Evolutionary conservation across 2,329 filamentous ascomycete genomes (phyloP).

Genomic region (Leptographium flavum): DNA sequence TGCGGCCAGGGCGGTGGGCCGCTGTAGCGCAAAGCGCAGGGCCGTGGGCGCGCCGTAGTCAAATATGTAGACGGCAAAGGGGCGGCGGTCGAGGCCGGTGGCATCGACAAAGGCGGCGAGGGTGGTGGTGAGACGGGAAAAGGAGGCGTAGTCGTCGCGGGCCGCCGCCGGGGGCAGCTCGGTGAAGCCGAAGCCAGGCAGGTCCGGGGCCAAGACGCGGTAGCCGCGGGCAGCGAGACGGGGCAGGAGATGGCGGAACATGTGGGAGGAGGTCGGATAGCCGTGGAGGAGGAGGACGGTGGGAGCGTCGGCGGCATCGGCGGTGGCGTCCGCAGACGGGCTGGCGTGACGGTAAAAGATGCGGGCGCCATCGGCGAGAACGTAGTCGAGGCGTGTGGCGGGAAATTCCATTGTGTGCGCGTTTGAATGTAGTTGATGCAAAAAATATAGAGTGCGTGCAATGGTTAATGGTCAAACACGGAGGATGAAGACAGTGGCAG

Average conservation of each 20-base stretch:
- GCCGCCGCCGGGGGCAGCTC: conserved; percentile 22
- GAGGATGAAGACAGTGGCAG: too few relatives aligned
- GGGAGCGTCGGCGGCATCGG: conserved; percentile 12
- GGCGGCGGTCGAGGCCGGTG: conserved; percentile 23
- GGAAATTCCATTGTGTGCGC: neutral
- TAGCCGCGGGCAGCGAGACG: conserved; percentile 22
- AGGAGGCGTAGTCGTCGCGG: conserved; percentile 38
- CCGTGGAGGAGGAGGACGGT: conserved; percentile 29
- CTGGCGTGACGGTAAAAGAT: conserved; percentile 27
- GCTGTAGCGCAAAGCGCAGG: conserved; percentile 35
- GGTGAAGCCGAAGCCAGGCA: conserved; percentile 47
- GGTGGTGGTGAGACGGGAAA: conserved; percentile 33
- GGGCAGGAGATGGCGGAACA: conserved; percentile 29
- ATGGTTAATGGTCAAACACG: too few relatives aligned
- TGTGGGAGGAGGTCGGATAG: conserved; percentile 28
- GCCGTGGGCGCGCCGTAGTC: conserved; percentile 47
- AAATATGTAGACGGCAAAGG: conserved; percentile 44
- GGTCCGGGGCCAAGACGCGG: conserved; percentile 38
- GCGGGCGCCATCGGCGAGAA: conserved; percentile 17
- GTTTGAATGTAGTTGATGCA: too few relatives aligned
- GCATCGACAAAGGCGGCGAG: conserved; percentile 33
- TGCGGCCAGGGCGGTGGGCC: conserved; percentile 31
- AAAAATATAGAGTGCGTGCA: too few relatives aligned
- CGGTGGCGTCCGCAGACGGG: too few relatives aligned
- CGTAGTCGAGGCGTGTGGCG: neutral